A percentile compares a stretch with the other conserved stretches of the same genome.
These are phyloP conservation scores for Neofusicoccum cordaticola DNA, from an alignment of 2,329 filamentous ascomycete species.

Conservation along the genomic window DNA sequence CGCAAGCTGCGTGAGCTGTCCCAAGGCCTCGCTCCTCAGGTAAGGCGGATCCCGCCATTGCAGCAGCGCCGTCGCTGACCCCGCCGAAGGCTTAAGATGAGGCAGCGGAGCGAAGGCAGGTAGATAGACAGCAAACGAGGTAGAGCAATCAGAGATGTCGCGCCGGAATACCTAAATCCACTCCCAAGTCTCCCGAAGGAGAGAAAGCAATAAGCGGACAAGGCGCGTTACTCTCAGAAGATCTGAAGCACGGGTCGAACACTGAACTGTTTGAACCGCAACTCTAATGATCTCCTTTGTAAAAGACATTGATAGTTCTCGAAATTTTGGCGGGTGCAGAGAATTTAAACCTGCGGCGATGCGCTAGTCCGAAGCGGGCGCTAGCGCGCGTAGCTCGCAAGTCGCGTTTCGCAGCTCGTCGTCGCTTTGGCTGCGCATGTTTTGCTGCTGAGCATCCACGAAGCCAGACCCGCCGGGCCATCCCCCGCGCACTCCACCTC, in stretches of 20 bases:
- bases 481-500: constrained; percentile 4
- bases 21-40: constrained; percentile 73
- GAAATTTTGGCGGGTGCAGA: constrained; percentile 4
- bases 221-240: constrained; percentile 77
- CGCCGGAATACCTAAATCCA: constrained; percentile 40
- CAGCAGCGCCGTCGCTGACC: constrained; percentile 19
- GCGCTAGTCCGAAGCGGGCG: neutral
- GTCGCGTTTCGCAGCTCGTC: constrained; percentile 10
- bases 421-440: constrained; percentile 13
- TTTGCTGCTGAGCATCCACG: constrained; percentile 12
- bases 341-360: neutral
- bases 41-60: constrained; percentile 21
- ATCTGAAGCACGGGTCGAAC: constrained; percentile 99
- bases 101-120: constrained; percentile 60
- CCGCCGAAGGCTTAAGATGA: constrained; percentile 66
- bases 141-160: constrained; percentile 34
- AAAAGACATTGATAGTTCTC: constrained; percentile 63
- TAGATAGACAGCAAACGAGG: neutral
- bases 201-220: constrained; percentile 50
- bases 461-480: neutral
- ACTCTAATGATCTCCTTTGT: constrained; percentile 94
- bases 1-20: constrained; percentile 78
- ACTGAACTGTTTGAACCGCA: constrained; percentile 90
- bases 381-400: constrained; percentile 4
- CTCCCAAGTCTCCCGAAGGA: constrained; percentile 48